Conservation (phyloP, 139 green algal genomes). For the Chlamydomonas asymmetrica region DNA sequence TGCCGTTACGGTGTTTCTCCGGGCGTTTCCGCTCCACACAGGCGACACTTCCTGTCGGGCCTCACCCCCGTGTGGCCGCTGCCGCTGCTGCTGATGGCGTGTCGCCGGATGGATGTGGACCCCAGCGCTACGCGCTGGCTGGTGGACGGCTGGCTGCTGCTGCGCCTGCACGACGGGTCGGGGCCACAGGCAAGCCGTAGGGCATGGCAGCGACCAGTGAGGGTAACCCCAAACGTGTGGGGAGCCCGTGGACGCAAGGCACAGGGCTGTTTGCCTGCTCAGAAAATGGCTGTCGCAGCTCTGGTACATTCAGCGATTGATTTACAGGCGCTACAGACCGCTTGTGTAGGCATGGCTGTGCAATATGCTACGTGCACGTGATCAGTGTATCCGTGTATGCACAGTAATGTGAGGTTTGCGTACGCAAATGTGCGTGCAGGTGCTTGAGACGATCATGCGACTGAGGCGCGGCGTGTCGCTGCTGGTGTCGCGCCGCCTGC, state of each 20-base stretch:
- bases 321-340: background rate
- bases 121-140: conserved; percentile 10
- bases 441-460: conserved; percentile 28
- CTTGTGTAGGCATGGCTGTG: background rate
- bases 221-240: background rate
- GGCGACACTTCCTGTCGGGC: conserved; percentile 41
- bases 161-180: conserved; percentile 36
- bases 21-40: background rate
- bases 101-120: conserved; percentile 21
- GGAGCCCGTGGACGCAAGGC: background rate
- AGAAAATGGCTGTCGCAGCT: background rate
- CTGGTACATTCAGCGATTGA: background rate
- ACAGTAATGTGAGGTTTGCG: too few species aligned
- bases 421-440: too few species aligned
- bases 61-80: conserved; percentile 34
- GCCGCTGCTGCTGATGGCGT: conserved; percentile 34
- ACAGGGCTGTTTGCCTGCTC: background rate
- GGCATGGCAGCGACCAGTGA: background rate
- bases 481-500: conserved; percentile 9
- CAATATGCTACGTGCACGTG: background rate
- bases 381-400: too few species aligned
- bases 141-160: conserved; percentile 48
- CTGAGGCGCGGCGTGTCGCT: background rate
- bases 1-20: too few species aligned
- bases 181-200: conserved; percentile 20